These are phyloP conservation scores for Vaccinium darrowii DNA, from an alignment of 148 eudicot species.

Conservation along the genomic window DNA sequence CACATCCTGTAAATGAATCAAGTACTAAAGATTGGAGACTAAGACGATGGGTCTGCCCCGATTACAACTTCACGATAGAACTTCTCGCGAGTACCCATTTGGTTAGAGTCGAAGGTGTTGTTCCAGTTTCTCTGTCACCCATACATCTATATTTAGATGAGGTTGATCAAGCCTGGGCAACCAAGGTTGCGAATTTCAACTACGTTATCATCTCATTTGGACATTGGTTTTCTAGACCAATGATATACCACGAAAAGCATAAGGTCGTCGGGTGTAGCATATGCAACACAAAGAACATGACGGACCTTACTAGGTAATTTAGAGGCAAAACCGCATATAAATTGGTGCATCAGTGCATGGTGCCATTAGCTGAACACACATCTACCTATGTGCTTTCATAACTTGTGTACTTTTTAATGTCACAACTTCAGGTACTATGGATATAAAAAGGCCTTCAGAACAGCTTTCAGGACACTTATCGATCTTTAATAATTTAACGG, in stretches of 20 bases:
- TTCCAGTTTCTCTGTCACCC: conserved; percentile 14
- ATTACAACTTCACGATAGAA: conserved; percentile 25
- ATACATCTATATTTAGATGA: conserved; percentile 20
- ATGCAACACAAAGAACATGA: conserved; percentile 33
- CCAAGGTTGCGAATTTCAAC: conserved; percentile 33
- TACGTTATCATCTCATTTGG: conserved; percentile 41
- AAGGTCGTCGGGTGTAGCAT: conserved; percentile 39
- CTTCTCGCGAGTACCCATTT: conserved; percentile 21
- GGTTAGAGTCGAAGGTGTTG: conserved; percentile 8
- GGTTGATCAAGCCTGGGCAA: conserved; percentile 30
- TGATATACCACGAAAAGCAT: conserved; percentile 33
- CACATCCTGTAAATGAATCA: conserved; percentile 17
- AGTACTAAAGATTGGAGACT: not conserved
- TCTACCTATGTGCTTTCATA: too few species aligned
- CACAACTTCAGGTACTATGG: conserved; percentile 23
- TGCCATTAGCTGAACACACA: not conserved
- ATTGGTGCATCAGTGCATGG: not conserved
- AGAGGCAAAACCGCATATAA: not conserved
- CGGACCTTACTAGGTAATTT: conserved; percentile 29
- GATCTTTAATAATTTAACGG: conserved; percentile 37
- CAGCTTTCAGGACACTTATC: conserved; percentile 38
- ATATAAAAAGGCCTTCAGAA: conserved; percentile 35
- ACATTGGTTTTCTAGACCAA: conserved; percentile 43
- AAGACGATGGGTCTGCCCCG: conserved; percentile 23
- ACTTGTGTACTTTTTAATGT: too few species aligned